Base-by-base conservation (phyloP, 352 stramenopile genomes). In the Discostella stelligera region DNA sequence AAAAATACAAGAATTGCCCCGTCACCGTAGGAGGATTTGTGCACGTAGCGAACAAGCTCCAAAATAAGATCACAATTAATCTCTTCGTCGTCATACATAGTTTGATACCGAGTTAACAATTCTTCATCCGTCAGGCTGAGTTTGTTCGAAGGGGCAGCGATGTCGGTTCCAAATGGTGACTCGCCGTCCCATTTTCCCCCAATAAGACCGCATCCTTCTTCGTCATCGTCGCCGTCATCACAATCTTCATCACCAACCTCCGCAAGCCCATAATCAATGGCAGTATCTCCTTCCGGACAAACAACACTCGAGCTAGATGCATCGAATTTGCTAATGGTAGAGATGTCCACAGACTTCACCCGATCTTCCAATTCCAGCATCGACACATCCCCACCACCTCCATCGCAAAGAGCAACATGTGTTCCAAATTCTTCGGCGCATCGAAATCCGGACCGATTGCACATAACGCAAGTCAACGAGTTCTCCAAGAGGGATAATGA, bases 381-480 rank as follows among this genome's bases (percentile, higher is more conserved):
- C 9, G 61, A 56, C 18, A 68, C 44, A 7, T 44, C 37, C 56
- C 25, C 58, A 10, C 48, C 46, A 32, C 27, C 27, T 14, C 82
- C 84, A 66, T 73, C 67, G 52, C 84, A 90, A 37, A 86, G 13
- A 18, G 77, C 84, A 8, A 89, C 73, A 60, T 89, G 81, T 10
- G 74, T 76, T 20, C 71, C 79, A 52, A 98, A 95, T 48, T 94
- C 91, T 67, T 96, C 93, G 63, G 93, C 90, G 69, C 91, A 86
- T 9, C 74, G 71, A 71, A 97, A 96, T 10, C 88, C 88, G 11
- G 50, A 50, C 32, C 82, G 73, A 39, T 89, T 88, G 79, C 95
- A 98, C 80, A 97, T 91, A 4, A 94, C 89, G 69, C 95, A 98
- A 10, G 86, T 71, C 41, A 96, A 76, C 3, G 67, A 52, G 54